phyloP scores from a whole-genome alignment of 106 monocot species.

The Dendrobium chrysotoxum region DNA sequence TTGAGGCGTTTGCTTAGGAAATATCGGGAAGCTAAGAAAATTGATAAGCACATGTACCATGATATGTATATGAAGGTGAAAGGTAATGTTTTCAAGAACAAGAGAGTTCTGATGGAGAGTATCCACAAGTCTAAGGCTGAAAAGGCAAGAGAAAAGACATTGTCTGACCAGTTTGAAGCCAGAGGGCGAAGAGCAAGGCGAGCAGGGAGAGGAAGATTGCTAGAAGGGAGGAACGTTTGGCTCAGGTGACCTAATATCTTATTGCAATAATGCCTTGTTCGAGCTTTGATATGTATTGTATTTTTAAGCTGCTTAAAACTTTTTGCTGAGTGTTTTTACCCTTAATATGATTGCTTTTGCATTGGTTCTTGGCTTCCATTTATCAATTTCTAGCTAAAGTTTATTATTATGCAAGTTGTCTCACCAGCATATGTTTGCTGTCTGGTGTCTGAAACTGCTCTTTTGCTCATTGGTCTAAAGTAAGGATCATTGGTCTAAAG shows the following conservation, averaged over 20 bases:
- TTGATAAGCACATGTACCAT: slow-evolving; percentile 44
- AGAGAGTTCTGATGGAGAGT: slow-evolving; percentile 40
- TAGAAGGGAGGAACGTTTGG: slow-evolving; percentile 24
- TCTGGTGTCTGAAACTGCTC: too few species aligned
- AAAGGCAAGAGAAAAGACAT: slow-evolving; percentile 34
- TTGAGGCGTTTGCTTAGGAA: slow-evolving; percentile 32
- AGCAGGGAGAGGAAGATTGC: slow-evolving; percentile 35
- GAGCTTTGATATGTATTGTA: not conserved
- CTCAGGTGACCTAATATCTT: slow-evolving; percentile 21
- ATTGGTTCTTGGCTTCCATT: not conserved
- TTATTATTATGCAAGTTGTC: not conserved
- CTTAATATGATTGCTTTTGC: not conserved
- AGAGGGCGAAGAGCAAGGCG: slow-evolving; percentile 36
- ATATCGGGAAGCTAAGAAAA: slow-evolving; percentile 32
- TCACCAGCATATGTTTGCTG: not conserved
- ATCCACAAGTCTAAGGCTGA: slow-evolving; percentile 40
- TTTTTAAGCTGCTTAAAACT: not conserved
- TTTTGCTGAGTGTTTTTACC: not conserved
- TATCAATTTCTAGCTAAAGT: not conserved
- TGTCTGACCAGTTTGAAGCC: slow-evolving; percentile 38
- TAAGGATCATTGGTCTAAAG: too few species aligned
- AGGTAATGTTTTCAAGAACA: slow-evolving; percentile 44
- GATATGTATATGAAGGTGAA: slow-evolving; percentile 47
- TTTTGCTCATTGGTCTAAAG: too few species aligned
- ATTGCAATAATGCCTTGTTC: not conserved